Evolutionary conservation across 495 filamentous ascomycete species (phyloP).

Genomic region (Lentithecium fluviatile): DNA sequence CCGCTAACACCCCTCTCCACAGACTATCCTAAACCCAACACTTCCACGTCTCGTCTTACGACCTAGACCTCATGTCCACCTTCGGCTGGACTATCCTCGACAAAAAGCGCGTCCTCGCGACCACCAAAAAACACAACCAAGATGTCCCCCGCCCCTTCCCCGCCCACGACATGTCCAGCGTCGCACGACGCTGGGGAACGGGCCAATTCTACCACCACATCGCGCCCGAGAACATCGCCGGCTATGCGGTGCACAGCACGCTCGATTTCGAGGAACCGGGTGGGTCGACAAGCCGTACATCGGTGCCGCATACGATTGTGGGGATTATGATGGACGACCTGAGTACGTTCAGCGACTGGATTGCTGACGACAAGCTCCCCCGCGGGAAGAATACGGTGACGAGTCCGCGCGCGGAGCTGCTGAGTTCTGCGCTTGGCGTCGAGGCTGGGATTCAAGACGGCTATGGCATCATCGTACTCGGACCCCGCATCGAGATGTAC

Average conservation of each 20-base stretch:
- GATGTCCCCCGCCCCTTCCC: background rate
- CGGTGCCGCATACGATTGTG: conserved; percentile 13
- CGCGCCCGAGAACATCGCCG: conserved; percentile 10
- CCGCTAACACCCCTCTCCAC: background rate
- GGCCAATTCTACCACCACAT: conserved; percentile 1
- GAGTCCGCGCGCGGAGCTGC: conserved; percentile 6
- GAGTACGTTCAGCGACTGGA: background rate
- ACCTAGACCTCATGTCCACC: background rate
- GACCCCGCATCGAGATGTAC: conserved; percentile 19
- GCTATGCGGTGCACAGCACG: conserved; percentile 7
- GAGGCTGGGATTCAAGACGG: background rate
- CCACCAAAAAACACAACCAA: background rate
- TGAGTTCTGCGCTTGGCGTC: conserved; percentile 7
- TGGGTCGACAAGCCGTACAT: background rate
- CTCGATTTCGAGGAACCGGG: background rate
- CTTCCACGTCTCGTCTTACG: too few relatives aligned
- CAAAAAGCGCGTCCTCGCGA: background rate
- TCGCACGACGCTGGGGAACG: background rate
- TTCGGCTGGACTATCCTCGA: background rate
- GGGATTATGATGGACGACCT: conserved; percentile 21
- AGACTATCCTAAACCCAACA: background rate
- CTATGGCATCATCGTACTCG: conserved; percentile 13
- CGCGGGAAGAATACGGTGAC: too few relatives aligned
- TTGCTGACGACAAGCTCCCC: background rate
- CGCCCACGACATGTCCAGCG: background rate